Evolutionary conservation across 495 filamentous ascomycete species (phyloP).

Genomic region (Aspergillus sclerotiicarbonarius): DNA sequence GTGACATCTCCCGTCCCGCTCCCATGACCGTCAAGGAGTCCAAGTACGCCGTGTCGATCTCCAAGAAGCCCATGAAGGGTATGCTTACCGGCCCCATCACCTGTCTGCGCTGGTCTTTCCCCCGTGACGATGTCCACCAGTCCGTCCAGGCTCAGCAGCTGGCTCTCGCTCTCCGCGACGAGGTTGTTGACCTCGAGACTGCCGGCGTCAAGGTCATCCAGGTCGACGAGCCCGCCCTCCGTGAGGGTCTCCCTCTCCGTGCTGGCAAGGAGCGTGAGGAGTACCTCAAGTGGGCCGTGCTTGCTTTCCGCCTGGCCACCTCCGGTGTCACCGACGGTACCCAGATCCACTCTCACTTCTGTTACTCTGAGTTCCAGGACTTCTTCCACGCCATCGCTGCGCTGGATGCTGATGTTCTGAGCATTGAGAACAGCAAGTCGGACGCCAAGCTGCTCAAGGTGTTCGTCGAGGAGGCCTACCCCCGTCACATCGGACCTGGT

Average conservation of each 20-base stretch:
- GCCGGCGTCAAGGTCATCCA: conserved; percentile 97
- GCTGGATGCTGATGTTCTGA: conserved; percentile 94
- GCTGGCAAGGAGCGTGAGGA: conserved; percentile 86
- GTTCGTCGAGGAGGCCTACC: conserved; percentile 95
- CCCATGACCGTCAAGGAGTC: conserved; percentile 99
- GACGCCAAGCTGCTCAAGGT: conserved; percentile 98
- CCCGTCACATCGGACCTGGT: conserved; percentile 97
- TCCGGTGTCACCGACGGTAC: conserved; percentile 88
- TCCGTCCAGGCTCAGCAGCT: conserved; percentile 98
- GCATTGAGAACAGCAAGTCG: conserved; percentile 99
- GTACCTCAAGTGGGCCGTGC: conserved; percentile 94
- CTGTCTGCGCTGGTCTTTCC: conserved; percentile 98
- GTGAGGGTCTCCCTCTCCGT: conserved; percentile 97
- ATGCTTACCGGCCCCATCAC: conserved; percentile 99
- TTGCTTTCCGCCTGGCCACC: conserved; percentile 92
- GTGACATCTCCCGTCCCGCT: conserved; percentile 91
- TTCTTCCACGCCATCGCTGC: conserved; percentile 99
- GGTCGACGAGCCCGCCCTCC: conserved; percentile 97
- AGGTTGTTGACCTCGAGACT: conserved; percentile 95
- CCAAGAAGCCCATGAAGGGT: conserved; percentile 99
- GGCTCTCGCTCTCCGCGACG: conserved; percentile 94
- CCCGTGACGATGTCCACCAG: conserved; percentile 98
- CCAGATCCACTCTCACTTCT: conserved; percentile 99
- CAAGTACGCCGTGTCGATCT: conserved; percentile 93
- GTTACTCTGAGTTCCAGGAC: conserved; percentile 99